A percentile compares a stretch with the other conserved stretches of the same genome.
These are phyloP conservation scores for Crassisporium funariophilum DNA, from an alignment of 768 basidiomycete genomes.

Conservation along the genomic window DNA sequence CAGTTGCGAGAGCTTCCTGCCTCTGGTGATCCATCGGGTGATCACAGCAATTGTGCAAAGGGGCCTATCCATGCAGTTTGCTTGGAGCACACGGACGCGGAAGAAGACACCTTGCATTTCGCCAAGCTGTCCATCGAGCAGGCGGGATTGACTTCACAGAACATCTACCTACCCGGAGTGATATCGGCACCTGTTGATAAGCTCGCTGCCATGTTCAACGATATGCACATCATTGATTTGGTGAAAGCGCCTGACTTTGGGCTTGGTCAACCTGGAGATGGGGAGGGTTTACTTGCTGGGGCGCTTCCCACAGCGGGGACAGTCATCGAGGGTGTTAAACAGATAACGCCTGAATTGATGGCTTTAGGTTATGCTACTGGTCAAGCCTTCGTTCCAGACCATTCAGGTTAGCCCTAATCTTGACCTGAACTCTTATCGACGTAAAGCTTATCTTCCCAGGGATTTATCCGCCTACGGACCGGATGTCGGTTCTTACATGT, in stretches of 20 bases:
- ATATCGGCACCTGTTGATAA: constrained; percentile 52
- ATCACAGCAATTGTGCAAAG: constrained; percentile 14
- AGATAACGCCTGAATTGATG: constrained; percentile 79
- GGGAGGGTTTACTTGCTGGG: constrained; percentile 68
- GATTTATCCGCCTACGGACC: constrained; percentile 71
- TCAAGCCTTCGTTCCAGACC: constrained; percentile 62
- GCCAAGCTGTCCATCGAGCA: constrained; percentile 35
- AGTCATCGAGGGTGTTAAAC: constrained; percentile 64
- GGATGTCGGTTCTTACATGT: constrained; percentile 82
- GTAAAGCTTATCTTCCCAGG: constrained; percentile 33
- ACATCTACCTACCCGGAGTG: constrained; percentile 36
- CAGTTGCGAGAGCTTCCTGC: constrained; percentile 67
- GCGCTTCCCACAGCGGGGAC: constrained; percentile 77
- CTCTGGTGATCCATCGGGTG: constrained; percentile 30
- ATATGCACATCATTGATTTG: constrained; percentile 64
- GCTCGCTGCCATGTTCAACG: constrained; percentile 52
- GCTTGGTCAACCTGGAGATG: constrained; percentile 72
- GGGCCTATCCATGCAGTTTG: constrained; percentile 80
- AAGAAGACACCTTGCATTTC: constrained; percentile 64
- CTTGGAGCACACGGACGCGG: constrained; percentile 61
- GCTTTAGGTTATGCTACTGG: constrained; percentile 79
- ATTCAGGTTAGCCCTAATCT: constrained; percentile 45
- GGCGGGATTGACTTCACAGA: constrained; percentile 11
- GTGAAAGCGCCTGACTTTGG: constrained; percentile 65
- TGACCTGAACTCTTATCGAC: not conserved